Base-by-base conservation (phyloP, 495 filamentous ascomycete genomes). In the Penicillium macrosclerotiorum region DNA sequence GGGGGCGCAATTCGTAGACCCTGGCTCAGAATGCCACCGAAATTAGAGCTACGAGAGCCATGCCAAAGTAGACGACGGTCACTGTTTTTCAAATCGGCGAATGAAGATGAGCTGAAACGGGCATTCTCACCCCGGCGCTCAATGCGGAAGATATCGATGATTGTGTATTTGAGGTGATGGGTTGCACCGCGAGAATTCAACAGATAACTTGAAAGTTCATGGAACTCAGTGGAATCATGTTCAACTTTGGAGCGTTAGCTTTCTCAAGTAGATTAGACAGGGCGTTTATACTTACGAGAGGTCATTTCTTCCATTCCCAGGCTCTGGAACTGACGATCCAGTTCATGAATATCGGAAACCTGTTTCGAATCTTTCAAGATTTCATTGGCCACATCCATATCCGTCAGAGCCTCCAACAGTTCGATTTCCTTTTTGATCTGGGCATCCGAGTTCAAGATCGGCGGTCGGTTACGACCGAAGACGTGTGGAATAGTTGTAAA, bases 1-100 rank as follows among this genome's bases (percentile, higher is more conserved):
- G 88, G 88, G 0, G 90, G 89, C 0, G 90, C 89, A 43, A 95
- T 94, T 8, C 88, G 86, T 6, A 95, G 73, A 27, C 90, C 90
- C 60, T 93, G 87, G 44, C 79, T 84, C 18, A 95, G 76, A 37
- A 95, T 93, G 47, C 88, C 87, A 52, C 81, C 83, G 51, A 85
- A 93, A 58, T 94, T 94, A 31, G 86, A 90, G 19, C 74, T 74
- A 13, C 88, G 80, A 11, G 69, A 72, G 6, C 88, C 89, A 57
- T 95, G 90, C 90, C 90, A 95, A 3, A 95, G 75, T 8, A 94
- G 80, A 17, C 84, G 79, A 22, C 84, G 79, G 52, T 90, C 75
- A 39, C 67, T 71, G 35, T 67, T 68, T 32, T 72, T 56, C 20
- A 71, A 35, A 1, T 61, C 69, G 17, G 76, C 60, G 51, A 65